Evolutionary conservation across 495 filamentous ascomycete genomes (phyloP).

Genomic region (Talaromyces wortmannii): DNA sequence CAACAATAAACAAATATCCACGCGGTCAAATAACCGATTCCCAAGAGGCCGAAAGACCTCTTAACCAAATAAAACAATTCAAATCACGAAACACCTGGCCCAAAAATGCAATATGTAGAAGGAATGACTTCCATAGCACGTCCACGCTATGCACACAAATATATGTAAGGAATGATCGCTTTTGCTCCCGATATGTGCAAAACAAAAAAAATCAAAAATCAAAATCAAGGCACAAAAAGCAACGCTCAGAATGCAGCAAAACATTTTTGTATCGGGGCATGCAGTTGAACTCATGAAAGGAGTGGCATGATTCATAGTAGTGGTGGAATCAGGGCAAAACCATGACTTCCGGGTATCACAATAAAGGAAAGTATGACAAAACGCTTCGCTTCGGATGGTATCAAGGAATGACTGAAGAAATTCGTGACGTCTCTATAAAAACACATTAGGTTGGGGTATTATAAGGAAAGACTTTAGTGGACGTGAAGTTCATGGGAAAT

Average conservation of each 20-base stretch:
- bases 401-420: slow-evolving; percentile 31
- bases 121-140: slow-evolving; percentile 7
- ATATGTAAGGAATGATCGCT: slow-evolving; percentile 9
- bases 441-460: slow-evolving; percentile 4
- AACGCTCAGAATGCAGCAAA: slow-evolving; percentile 8
- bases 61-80: neutral
- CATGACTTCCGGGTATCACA: slow-evolving; percentile 4
- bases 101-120: slow-evolving; percentile 3
- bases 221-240: slow-evolving; percentile 33
- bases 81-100: slow-evolving; percentile 4
- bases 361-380: slow-evolving; percentile 12
- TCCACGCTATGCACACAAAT: slow-evolving; percentile 10
- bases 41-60: too few species aligned
- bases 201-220: slow-evolving; percentile 24
- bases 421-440: slow-evolving; percentile 4
- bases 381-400: slow-evolving; percentile 20
- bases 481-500: slow-evolving; percentile 3
- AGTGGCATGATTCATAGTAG: slow-evolving; percentile 8
- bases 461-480: slow-evolving; percentile 8
- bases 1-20: too few species aligned
- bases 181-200: slow-evolving; percentile 9
- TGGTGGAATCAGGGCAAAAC: neutral
- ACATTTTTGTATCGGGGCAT: slow-evolving; percentile 6
- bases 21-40: too few species aligned
- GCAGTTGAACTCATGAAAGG: slow-evolving; percentile 8